Percentiles rank a stretch among this genome's conserved stretches.
These are phyloP conservation scores for Neophaeococcomyces aloes DNA, from an alignment of 2,329 filamentous ascomycete species.

Conservation along the genomic window DNA sequence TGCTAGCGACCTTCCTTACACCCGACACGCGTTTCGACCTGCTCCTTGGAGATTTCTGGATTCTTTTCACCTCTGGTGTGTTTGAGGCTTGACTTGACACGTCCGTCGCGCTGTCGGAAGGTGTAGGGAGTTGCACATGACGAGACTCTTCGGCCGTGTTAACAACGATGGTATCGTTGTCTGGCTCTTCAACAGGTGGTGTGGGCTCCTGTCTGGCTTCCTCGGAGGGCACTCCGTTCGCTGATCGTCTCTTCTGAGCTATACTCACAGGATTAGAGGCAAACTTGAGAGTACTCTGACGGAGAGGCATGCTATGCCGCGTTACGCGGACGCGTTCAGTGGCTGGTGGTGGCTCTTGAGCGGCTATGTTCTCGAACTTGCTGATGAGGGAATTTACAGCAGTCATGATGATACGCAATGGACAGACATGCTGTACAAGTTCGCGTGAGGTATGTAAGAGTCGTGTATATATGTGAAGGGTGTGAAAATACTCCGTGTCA, in stretches of 20 bases:
- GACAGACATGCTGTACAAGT: neutral
- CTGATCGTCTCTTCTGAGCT: neutral
- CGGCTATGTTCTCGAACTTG: slow-evolving; percentile 6
- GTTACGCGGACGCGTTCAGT: slow-evolving; percentile 5
- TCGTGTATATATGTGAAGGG: slow-evolving; percentile 1
- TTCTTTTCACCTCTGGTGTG: slow-evolving; percentile 14
- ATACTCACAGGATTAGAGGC: neutral
- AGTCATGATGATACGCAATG: neutral
- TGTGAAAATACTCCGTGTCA: neutral
- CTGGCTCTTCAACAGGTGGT: neutral
- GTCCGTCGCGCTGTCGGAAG: slow-evolving; percentile 24
- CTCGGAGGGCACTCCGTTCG: neutral
- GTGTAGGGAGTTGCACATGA: slow-evolving; percentile 21
- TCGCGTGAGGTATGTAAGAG: neutral
- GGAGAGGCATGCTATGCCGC: slow-evolving; percentile 19
- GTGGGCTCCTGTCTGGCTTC: slow-evolving; percentile 19
- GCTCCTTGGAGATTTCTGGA: slow-evolving; percentile 11
- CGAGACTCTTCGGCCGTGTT: neutral
- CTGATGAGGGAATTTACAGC: slow-evolving; percentile 4
- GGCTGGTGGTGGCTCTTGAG: neutral
- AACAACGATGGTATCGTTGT: slow-evolving; percentile 5
- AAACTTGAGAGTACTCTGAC: slow-evolving; percentile 20
- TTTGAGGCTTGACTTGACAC: slow-evolving; percentile 19
- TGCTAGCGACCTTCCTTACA: neutral
- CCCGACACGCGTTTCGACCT: slow-evolving; percentile 18